A percentile compares a stretch with the other conserved stretches of the same genome.
phyloP scores from a whole-genome alignment of 2,329 filamentous ascomycete genomes.

The Neonectria sp. region DNA sequence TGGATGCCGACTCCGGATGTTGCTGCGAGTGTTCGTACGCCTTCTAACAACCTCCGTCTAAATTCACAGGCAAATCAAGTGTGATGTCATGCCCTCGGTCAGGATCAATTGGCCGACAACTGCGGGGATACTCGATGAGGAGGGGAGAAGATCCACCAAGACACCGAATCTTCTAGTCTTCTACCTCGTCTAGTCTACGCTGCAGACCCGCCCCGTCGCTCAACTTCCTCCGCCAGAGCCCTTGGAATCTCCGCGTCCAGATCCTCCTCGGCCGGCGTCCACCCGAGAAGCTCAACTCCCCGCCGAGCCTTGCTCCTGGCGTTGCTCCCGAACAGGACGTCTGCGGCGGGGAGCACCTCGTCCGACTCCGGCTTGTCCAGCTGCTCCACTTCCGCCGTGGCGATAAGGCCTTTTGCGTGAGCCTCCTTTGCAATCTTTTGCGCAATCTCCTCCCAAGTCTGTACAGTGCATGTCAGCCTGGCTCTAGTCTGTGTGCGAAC shows the following conservation, averaged over 20 bases:
- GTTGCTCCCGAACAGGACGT: conserved; percentile 70
- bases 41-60: too few species aligned
- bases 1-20: not conserved
- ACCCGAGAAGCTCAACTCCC: conserved; percentile 67
- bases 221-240: conserved; percentile 45
- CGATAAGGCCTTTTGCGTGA: conserved; percentile 44
- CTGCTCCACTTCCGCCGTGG: conserved; percentile 46
- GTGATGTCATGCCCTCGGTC: too few species aligned
- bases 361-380: conserved; percentile 60
- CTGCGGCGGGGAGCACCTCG: conserved; percentile 59
- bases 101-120: too few species aligned
- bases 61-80: too few species aligned
- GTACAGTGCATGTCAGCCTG: not conserved
- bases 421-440: conserved; percentile 47
- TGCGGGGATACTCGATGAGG: too few species aligned
- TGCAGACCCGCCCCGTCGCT: conserved; percentile 1
- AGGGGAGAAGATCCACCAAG: not conserved
- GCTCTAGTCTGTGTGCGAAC: too few species aligned
- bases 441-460: conserved; percentile 52
- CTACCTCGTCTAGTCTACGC: not conserved
- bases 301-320: conserved; percentile 67
- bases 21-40: not conserved
- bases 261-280: conserved; percentile 65
- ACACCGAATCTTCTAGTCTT: not conserved
- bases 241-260: conserved; percentile 60